Percentiles rank a stretch among this genome's conserved stretches.
These are phyloP conservation scores for Deinandra increscens DNA, from an alignment of 129 eudicot genomes.

Conservation along the genomic window DNA sequence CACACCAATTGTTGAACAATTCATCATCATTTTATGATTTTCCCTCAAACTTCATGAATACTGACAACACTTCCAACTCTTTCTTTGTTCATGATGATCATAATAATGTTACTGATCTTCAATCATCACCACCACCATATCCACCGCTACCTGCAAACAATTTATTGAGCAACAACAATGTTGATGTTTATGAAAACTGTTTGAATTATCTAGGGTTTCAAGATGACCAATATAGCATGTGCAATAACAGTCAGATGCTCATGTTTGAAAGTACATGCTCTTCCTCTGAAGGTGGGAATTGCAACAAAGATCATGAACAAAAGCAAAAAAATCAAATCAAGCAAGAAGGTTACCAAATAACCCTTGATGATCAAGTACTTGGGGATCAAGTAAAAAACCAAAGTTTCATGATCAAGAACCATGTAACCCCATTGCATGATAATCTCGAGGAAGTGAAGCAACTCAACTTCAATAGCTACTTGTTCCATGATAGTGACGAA, in stretches of 20 bases:
- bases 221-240: slow-evolving; percentile 34
- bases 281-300: slow-evolving; percentile 49
- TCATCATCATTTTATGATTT: slow-evolving; percentile 23
- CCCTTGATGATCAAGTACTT: slow-evolving; percentile 26
- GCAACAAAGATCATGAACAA: slow-evolving; percentile 9
- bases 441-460: slow-evolving; percentile 55
- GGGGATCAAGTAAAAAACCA: slow-evolving; percentile 32
- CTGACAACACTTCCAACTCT: slow-evolving; percentile 20
- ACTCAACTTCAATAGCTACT: slow-evolving; percentile 35
- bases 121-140: slow-evolving; percentile 22
- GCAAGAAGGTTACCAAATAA: slow-evolving; percentile 27
- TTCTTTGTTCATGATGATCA: slow-evolving; percentile 21
- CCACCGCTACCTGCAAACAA: slow-evolving; percentile 16
- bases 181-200: slow-evolving; percentile 20
- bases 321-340: slow-evolving; percentile 38
- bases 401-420: slow-evolving; percentile 25
- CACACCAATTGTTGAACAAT: slow-evolving; percentile 22
- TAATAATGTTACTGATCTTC: slow-evolving; percentile 7
- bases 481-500: slow-evolving; percentile 40
- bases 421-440: slow-evolving; percentile 37
- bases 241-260: slow-evolving; percentile 38
- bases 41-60: slow-evolving; percentile 31
- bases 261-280: slow-evolving; percentile 53
- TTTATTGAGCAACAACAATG: slow-evolving; percentile 17
- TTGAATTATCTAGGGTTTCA: slow-evolving; percentile 27